A percentile compares a stretch with the other conserved stretches of the same genome.
phyloP scores from a whole-genome alignment of 495 filamentous ascomycete species.

The Penicillium simplicissimum region DNA sequence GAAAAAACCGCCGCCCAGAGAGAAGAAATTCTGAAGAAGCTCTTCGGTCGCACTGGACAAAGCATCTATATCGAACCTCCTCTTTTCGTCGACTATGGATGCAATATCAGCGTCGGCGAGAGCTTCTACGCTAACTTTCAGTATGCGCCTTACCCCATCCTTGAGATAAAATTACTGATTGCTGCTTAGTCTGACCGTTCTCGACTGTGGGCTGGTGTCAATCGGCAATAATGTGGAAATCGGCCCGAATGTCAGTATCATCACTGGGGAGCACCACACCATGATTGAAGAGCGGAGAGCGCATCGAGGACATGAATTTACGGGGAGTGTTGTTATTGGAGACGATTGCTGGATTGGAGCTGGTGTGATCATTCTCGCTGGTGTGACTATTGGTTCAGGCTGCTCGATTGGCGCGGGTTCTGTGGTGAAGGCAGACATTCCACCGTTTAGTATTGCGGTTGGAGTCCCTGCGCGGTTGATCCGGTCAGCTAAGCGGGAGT shows the following conservation, averaged over 20 bases:
- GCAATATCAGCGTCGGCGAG: constrained; percentile 29
- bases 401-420: constrained; percentile 47
- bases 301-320: constrained; percentile 35
- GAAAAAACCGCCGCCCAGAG: background rate
- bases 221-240: constrained; percentile 46
- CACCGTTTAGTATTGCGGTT: constrained; percentile 38
- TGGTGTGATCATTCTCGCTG: constrained; percentile 43
- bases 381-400: constrained; percentile 48
- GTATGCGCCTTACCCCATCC: constrained; percentile 17
- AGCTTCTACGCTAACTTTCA: constrained; percentile 49
- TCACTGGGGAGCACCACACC: constrained; percentile 48
- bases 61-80: constrained; percentile 11
- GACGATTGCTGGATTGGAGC: constrained; percentile 53
- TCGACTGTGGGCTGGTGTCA: constrained; percentile 46
- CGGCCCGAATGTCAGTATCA: constrained; percentile 47
- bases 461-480: constrained; percentile 43
- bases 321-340: constrained; percentile 37
- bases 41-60: constrained; percentile 3
- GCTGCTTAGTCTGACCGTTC: constrained; percentile 32
- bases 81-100: constrained; percentile 6
- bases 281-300: constrained; percentile 39
- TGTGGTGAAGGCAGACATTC: constrained; percentile 46
- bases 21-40: constrained; percentile 4
- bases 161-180: background rate
- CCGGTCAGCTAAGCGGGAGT: constrained; percentile 8